phyloP scores from a whole-genome alignment of 2,329 filamentous ascomycete species.

The Penicillium sp. region DNA sequence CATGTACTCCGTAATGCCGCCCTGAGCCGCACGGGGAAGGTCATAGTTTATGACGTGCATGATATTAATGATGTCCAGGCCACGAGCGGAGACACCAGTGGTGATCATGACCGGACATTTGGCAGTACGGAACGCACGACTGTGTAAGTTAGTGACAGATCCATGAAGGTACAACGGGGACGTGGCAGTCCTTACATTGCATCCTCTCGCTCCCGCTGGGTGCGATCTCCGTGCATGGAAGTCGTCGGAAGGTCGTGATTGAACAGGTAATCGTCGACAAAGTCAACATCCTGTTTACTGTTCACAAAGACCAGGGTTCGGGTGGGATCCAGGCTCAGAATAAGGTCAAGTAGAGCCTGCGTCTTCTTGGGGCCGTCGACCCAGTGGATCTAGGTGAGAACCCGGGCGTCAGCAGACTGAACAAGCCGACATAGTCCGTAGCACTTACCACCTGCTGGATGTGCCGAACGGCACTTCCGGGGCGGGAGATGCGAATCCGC shows the following conservation, averaged over 20 bases:
- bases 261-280: slow-evolving; percentile 84
- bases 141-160: slow-evolving; percentile 28
- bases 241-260: slow-evolving; percentile 78
- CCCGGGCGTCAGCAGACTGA: background rate
- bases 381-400: slow-evolving; percentile 58
- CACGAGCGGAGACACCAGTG: slow-evolving; percentile 83
- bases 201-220: slow-evolving; percentile 88
- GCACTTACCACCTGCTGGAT: slow-evolving; percentile 68
- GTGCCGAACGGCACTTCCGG: slow-evolving; percentile 79
- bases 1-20: slow-evolving; percentile 91
- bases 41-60: slow-evolving; percentile 95
- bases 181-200: slow-evolving; percentile 62
- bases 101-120: slow-evolving; percentile 78
- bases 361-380: slow-evolving; percentile 69
- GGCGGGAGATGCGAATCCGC: slow-evolving; percentile 82
- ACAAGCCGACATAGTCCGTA: background rate
- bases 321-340: slow-evolving; percentile 69
- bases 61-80: slow-evolving; percentile 84
- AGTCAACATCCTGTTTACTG: slow-evolving; percentile 73
- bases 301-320: slow-evolving; percentile 93
- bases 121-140: slow-evolving; percentile 75
- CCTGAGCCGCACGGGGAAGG: slow-evolving; percentile 70
- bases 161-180: background rate
- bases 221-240: slow-evolving; percentile 85
- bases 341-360: slow-evolving; percentile 68